phyloP scores from a whole-genome alignment of 2,329 filamentous ascomycete genomes.

The Diaporthe nobilis region DNA sequence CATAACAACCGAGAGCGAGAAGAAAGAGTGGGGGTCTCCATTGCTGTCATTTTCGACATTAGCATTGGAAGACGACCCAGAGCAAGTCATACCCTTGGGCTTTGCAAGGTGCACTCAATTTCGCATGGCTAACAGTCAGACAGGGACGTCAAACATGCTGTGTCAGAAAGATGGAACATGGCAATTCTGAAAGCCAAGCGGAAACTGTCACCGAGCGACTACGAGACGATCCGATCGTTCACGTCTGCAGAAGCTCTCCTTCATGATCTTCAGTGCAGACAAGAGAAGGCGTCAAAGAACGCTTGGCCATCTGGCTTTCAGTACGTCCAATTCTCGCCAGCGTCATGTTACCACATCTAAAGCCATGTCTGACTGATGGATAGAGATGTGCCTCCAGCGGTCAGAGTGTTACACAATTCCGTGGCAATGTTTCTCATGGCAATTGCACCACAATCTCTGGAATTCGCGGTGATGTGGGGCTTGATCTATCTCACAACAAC shows the following conservation, averaged over 20 bases:
- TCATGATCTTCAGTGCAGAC: not conserved
- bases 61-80: not conserved
- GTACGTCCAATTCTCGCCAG: not conserved
- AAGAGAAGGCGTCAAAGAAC: not conserved
- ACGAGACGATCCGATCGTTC: constrained; percentile 1
- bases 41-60: not conserved
- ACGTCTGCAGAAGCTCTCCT: not conserved
- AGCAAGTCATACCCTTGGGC: not conserved
- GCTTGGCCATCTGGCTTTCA: not conserved
- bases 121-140: not conserved
- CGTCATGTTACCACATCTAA: fast-evolving
- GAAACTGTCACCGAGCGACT: not conserved
- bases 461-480: not conserved
- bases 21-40: too few species aligned
- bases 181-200: not conserved
- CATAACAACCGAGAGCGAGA: too few species aligned
- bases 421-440: not conserved
- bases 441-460: not conserved
- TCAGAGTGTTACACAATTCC: not conserved
- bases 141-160: not conserved
- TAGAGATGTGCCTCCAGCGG: not conserved
- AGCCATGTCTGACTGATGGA: not conserved
- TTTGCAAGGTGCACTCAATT: not conserved
- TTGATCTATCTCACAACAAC: not conserved
- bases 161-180: not conserved